Evolutionary conservation across 805 yeast species (phyloP).

Genomic region (Zygoascus flipseniorum): DNA sequence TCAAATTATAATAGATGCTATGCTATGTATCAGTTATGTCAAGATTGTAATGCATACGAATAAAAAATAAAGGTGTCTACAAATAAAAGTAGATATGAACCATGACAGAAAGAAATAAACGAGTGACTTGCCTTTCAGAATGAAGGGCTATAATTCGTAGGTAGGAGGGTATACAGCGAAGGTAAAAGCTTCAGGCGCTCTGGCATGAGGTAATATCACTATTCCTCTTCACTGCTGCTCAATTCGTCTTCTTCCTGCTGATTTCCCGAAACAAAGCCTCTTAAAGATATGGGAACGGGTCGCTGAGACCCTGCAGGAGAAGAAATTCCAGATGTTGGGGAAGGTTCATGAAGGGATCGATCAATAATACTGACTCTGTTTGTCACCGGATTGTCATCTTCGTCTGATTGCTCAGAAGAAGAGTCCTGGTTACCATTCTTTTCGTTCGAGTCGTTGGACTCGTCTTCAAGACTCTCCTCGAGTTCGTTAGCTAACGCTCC

Average conservation of each 20-base stretch:
- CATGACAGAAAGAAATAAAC: background rate
- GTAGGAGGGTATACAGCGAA: conserved; percentile 34
- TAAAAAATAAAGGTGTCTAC: background rate
- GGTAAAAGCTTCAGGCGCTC: too few species aligned
- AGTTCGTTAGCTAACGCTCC: conserved; percentile 26
- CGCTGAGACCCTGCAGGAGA: conserved; percentile 6
- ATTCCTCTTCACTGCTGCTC: conserved; percentile 19
- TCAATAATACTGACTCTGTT: conserved; percentile 7
- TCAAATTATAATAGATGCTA: background rate
- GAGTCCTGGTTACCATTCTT: background rate
- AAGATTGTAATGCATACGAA: background rate
- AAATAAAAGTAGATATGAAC: background rate
- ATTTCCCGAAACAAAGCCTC: conserved; percentile 12
- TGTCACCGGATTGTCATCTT: background rate
- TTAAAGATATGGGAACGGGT: conserved; percentile 13
- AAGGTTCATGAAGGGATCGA: background rate
- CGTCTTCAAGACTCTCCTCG: conserved; percentile 20
- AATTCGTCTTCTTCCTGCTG: conserved; percentile 16
- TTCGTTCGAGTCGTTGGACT: conserved; percentile 7
- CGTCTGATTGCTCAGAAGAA: background rate
- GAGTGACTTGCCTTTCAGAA: background rate
- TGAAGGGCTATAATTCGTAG: conserved; percentile 7
- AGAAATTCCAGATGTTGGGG: background rate
- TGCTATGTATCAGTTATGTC: background rate
- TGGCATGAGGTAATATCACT: background rate